Conservation (phyloP, 768 basidiomycete genomes). For the Tubosaeta sp. region DNA sequence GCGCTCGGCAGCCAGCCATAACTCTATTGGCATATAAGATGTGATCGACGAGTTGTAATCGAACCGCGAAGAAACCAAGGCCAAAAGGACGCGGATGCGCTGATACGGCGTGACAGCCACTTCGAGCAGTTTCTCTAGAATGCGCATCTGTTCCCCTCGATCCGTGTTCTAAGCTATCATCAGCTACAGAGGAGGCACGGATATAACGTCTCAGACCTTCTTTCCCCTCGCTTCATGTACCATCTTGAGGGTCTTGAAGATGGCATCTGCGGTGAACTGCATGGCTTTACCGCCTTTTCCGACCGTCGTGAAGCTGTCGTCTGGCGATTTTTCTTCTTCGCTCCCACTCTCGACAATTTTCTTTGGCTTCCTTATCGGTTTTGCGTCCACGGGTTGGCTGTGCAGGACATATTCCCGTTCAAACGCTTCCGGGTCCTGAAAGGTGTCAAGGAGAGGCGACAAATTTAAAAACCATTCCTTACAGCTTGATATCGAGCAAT, state of each 20-base stretch:
- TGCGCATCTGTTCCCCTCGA: constrained; percentile 88
- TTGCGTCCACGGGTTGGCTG: constrained; percentile 42
- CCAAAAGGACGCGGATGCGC: constrained; percentile 88
- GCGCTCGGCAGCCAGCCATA: constrained; percentile 82
- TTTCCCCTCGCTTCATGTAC: constrained; percentile 94
- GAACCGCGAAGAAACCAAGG: constrained; percentile 90
- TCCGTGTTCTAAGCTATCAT: constrained; percentile 76
- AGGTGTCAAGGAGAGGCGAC: constrained; percentile 1
- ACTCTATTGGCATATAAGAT: constrained; percentile 86
- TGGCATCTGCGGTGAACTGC: constrained; percentile 76
- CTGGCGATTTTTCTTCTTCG: constrained; percentile 39
- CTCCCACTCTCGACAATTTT: constrained; percentile 32
- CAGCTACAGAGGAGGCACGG: constrained; percentile 7
- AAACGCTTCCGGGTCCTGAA: constrained; percentile 85
- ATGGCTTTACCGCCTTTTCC: constrained; percentile 85
- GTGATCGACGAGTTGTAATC: constrained; percentile 91
- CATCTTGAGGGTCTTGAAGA: constrained; percentile 88
- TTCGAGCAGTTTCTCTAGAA: constrained; percentile 80
- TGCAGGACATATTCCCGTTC: constrained; percentile 66
- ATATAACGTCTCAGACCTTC: constrained; percentile 59
- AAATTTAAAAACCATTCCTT: constrained; percentile 16
- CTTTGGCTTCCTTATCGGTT: constrained; percentile 36
- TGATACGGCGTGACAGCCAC: constrained; percentile 88
- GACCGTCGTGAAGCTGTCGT: constrained; percentile 83
- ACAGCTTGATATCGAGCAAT: constrained; percentile 78